Evolutionary conservation across 208 protist species (phyloP).

Genomic region (Acanthamoeba royreba): DNA sequence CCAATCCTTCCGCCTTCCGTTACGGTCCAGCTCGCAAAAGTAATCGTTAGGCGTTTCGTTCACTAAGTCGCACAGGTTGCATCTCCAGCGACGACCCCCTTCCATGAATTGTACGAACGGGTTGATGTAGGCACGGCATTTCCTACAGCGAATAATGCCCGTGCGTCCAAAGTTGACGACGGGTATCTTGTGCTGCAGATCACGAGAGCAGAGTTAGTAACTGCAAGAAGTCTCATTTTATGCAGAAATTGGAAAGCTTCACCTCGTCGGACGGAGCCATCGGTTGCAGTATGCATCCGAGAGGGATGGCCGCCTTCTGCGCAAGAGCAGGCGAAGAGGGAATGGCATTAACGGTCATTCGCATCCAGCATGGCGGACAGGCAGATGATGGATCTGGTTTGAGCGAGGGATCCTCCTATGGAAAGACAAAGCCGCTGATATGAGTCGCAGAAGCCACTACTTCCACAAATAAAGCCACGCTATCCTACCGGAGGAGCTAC

Average conservation of each 20-base stretch:
- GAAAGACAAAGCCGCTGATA: background rate
- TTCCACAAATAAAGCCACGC: background rate
- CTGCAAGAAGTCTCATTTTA: slow-evolving; percentile 67
- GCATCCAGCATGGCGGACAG: slow-evolving; percentile 21
- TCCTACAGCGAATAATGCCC: slow-evolving; percentile 74
- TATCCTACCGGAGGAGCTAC: background rate
- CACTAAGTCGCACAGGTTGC: slow-evolving; percentile 90
- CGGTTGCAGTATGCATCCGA: slow-evolving; percentile 59
- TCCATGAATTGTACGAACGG: slow-evolving; percentile 95
- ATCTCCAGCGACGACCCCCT: slow-evolving; percentile 89
- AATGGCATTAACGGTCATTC: slow-evolving; percentile 61
- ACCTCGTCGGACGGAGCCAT: slow-evolving; percentile 42
- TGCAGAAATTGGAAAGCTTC: slow-evolving; percentile 84
- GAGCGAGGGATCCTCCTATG: background rate
- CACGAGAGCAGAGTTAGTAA: background rate
- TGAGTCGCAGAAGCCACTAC: background rate
- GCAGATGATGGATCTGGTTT: background rate
- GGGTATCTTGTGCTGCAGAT: slow-evolving; percentile 38
- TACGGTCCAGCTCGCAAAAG: slow-evolving; percentile 85
- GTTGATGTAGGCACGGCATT: slow-evolving; percentile 96
- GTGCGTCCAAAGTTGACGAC: slow-evolving; percentile 65
- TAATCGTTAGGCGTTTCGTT: slow-evolving; percentile 89
- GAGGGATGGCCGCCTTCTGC: slow-evolving; percentile 54
- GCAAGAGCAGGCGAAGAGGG: slow-evolving; percentile 1
- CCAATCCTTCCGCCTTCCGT: slow-evolving; percentile 82